Conservation (phyloP, 257 asterid species). For the Solanum neorickii region DNA sequence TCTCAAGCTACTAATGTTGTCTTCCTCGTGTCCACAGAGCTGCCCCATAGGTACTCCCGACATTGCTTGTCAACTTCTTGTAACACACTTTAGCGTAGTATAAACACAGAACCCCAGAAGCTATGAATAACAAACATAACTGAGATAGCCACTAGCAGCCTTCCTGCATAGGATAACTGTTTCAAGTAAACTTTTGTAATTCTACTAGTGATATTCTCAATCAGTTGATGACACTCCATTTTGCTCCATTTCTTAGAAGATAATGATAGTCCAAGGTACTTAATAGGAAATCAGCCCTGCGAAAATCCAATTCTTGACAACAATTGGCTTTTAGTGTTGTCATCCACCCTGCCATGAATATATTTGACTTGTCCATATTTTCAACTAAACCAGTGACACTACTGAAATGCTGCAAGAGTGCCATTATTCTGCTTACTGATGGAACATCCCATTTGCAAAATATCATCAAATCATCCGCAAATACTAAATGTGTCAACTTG, state of each 20-base stretch:
- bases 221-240: background rate
- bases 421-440: background rate
- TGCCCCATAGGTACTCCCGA: background rate
- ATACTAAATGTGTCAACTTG: background rate
- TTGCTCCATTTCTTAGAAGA: background rate
- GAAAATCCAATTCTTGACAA: background rate
- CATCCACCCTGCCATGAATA: background rate
- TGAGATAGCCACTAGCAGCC: background rate
- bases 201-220: background rate
- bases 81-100: background rate
- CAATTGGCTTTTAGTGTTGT: background rate
- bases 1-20: background rate
- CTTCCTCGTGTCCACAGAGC: background rate
- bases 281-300: background rate
- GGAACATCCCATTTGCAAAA: background rate
- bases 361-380: background rate
- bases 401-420: background rate
- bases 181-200: too few relatives aligned
- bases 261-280: background rate
- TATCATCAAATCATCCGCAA: background rate
- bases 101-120: background rate
- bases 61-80: background rate
- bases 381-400: background rate
- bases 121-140: background rate
- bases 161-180: background rate